Evolutionary conservation across 805 yeast species (phyloP), one percentile per base, ranked within the genome.

Genomic region (Candida khao-thaluensis): DNA sequence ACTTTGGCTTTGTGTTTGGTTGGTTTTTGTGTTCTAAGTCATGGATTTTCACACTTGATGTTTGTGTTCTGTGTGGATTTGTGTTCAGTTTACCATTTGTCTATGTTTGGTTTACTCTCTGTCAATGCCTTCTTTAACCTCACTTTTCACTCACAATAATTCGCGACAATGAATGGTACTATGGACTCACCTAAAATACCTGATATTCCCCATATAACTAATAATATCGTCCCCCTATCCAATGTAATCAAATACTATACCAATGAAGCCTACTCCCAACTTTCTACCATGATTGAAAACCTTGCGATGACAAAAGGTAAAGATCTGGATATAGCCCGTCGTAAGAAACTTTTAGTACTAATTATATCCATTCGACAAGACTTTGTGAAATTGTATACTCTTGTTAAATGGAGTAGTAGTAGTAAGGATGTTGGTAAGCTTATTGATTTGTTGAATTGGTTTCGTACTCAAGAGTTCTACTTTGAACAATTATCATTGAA

Each of bases 371-470:
- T 90, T 21, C 74, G 98, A 41, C 89, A 87, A 53, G 93, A 90
- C 52, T 88, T 83, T 54, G 77, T 90, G 43, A 81, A 91, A 57
- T 59, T 90, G 2, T 89, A 87, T 50, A 96, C 95, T 2, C 63
- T 93, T 27, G 77, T 84, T 37, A 90, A 91, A 61, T 93, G 99
- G 99, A 77, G 89, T 3, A 74, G 77, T 9, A 82, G 79, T 23
- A 72, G 90, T 4, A 72, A 77, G 33, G 86, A 83, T 37, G 80
- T 91, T 43, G 79, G 82, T 31, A 74, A 73, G 38, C 69, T 90
- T 45, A 89, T 93, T 40, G 98, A 93, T 63, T 70, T 91, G 15
- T 77, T 95, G 43, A 84, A 85, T 46, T 93, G 95, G 93, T 71
- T 93, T 28, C 71, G 93, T 45, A 81, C 80, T 35, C 95, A 88